phyloP scores from a whole-genome alignment of 1,284 basidiomycete species.

The Termitomyces sp. region DNA sequence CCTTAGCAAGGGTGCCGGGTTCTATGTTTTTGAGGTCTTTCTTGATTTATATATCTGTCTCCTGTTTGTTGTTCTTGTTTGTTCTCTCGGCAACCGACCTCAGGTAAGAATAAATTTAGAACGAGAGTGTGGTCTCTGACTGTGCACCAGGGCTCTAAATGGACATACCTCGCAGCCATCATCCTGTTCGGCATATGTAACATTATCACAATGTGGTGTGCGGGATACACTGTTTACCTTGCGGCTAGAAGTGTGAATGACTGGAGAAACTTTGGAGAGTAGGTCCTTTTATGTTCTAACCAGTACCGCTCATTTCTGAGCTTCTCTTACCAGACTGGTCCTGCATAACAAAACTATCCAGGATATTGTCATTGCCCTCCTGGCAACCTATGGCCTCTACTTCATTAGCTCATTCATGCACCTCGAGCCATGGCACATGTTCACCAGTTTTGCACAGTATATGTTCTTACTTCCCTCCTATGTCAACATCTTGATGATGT shows the following conservation, averaged over 20 bases:
- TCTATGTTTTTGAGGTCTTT: constrained; percentile 76
- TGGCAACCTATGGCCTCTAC: constrained; percentile 88
- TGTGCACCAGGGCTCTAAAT: constrained; percentile 64
- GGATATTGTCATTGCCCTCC: constrained; percentile 74
- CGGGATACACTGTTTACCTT: constrained; percentile 82
- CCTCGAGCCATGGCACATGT: constrained; percentile 92
- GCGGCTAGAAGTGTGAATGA: constrained; percentile 67
- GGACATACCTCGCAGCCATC: constrained; percentile 74
- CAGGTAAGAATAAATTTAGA: constrained; percentile 38
- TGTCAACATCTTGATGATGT: constrained; percentile 91
- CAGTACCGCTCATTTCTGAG: constrained; percentile 1
- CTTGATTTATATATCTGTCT: constrained; percentile 78
- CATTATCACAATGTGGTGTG: constrained; percentile 81
- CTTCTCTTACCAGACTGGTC: constrained; percentile 34
- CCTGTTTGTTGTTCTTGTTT: constrained; percentile 71
- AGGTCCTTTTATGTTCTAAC: constrained; percentile 23
- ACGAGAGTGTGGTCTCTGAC: background rate
- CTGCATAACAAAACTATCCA: constrained; percentile 66
- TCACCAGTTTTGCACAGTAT: constrained; percentile 84
- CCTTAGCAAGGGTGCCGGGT: constrained; percentile 65
- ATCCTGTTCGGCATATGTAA: constrained; percentile 73
- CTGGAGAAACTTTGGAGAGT: constrained; percentile 69
- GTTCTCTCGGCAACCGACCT: constrained; percentile 83
- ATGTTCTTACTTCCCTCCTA: constrained; percentile 72
- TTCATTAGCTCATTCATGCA: constrained; percentile 83